phyloP scores from a whole-genome alignment of 257 asterid species.

The Nicotiana obtusifolia region DNA sequence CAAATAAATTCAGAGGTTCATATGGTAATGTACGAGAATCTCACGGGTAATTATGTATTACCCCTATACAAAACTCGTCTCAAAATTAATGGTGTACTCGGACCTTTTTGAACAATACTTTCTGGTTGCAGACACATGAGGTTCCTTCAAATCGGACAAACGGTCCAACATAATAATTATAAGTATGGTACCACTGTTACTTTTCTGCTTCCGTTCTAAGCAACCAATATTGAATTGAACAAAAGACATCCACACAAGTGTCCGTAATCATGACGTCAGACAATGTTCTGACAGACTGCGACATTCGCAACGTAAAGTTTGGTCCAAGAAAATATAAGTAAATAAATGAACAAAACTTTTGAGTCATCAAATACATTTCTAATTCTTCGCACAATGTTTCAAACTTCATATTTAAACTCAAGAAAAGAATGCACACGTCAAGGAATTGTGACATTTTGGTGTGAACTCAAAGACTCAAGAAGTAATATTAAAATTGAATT shows the following conservation, averaged over 20 bases:
- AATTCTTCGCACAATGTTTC: neutral
- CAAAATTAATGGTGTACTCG: fast-evolving
- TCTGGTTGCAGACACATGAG: too few relatives aligned
- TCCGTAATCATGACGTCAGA: neutral
- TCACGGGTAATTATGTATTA: too few relatives aligned
- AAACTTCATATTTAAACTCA: neutral
- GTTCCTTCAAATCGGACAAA: too few relatives aligned
- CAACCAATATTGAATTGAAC: neutral
- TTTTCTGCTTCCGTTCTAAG: neutral
- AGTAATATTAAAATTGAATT: neutral
- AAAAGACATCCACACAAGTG: neutral
- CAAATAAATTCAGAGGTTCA: too few relatives aligned
- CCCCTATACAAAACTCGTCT: too few relatives aligned
- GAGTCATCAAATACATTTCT: neutral
- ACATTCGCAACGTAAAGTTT: neutral
- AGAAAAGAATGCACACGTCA: neutral
- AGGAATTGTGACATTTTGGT: neutral
- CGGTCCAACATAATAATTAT: neutral
- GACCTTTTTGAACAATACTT: too few relatives aligned
- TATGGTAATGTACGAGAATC: too few relatives aligned
- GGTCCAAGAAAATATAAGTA: neutral
- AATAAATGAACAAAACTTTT: neutral
- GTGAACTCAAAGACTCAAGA: neutral
- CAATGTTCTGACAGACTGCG: neutral
- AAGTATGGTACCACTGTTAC: neutral